A percentile compares a stretch with the other conserved stretches of the same genome.
phyloP scores from a whole-genome alignment of 2,329 filamentous ascomycete species.

The Exophiala lecanii-corni region DNA sequence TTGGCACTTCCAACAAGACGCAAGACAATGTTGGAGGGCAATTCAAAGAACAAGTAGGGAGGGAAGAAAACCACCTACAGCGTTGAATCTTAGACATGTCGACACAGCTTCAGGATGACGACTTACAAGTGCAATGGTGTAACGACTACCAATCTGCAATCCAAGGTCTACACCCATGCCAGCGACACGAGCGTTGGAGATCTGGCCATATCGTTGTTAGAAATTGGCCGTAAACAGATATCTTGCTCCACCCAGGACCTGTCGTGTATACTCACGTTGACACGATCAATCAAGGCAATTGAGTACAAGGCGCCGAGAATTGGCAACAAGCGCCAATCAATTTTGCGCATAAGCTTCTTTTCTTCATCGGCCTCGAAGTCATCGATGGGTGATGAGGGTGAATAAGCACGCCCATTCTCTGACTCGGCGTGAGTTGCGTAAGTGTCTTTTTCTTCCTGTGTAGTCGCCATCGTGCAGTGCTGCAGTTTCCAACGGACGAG shows the following conservation, averaged over 20 bases:
- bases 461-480: conserved; percentile 4
- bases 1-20: conserved; percentile 50
- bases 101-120: too few relatives aligned
- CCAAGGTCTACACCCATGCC: conserved; percentile 23
- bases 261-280: conserved; percentile 21
- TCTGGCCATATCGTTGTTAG: too few relatives aligned
- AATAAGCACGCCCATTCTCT: not conserved
- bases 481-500: too few relatives aligned
- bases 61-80: conserved; percentile 61
- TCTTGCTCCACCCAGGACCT: too few relatives aligned
- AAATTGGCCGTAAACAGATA: too few relatives aligned
- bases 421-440: not conserved
- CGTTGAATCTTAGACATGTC: too few relatives aligned
- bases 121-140: conserved; percentile 58
- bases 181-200: conserved; percentile 28
- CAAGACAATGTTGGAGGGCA: conserved; percentile 39
- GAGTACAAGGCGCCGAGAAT: conserved; percentile 27
- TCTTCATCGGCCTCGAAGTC: not conserved
- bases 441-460: conserved; percentile 1
- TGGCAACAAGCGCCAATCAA: conserved; percentile 29
- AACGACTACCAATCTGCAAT: conserved; percentile 53
- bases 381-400: not conserved
- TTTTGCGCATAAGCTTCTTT: conserved; percentile 12
- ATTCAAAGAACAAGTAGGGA: conserved; percentile 61
- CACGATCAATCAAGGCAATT: conserved; percentile 18